Evolutionary conservation across 805 yeast genomes (phyloP).

Genomic region (Barnettozyma californica): DNA sequence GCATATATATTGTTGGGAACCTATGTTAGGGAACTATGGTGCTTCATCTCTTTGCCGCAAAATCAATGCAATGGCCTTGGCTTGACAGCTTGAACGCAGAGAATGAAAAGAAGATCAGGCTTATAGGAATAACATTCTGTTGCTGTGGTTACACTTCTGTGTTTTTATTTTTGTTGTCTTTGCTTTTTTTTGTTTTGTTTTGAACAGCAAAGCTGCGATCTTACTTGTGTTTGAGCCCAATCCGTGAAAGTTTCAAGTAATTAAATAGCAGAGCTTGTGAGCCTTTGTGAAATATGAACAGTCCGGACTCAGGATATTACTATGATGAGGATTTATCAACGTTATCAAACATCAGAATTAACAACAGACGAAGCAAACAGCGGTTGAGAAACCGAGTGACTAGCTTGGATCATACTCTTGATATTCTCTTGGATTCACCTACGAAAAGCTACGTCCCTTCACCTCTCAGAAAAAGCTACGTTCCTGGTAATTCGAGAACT

Average conservation of each 20-base stretch:
- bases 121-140: neutral
- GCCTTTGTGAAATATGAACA: neutral
- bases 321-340: slow-evolving; percentile 19
- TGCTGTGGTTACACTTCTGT: slow-evolving; percentile 1
- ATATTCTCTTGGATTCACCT: slow-evolving; percentile 11
- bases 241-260: too few species aligned
- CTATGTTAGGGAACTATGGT: too few species aligned
- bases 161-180: neutral
- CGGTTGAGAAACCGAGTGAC: slow-evolving; percentile 6
- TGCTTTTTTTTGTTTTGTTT: neutral
- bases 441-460: slow-evolving; percentile 8
- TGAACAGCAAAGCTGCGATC: neutral
- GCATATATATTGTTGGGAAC: too few species aligned
- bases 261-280: too few species aligned
- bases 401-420: slow-evolving; percentile 4
- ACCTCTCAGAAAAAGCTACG: slow-evolving; percentile 9
- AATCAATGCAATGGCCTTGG: too few species aligned
- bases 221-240: neutral
- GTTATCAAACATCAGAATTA: slow-evolving; percentile 17
- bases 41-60: too few species aligned
- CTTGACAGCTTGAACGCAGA: too few species aligned
- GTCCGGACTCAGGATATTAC: neutral
- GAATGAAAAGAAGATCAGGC: too few species aligned
- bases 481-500: slow-evolving; percentile 4
- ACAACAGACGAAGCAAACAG: slow-evolving; percentile 17